Conservation (phyloP, 2,329 filamentous ascomycete species). For the Aspergillus alliaceus region DNA sequence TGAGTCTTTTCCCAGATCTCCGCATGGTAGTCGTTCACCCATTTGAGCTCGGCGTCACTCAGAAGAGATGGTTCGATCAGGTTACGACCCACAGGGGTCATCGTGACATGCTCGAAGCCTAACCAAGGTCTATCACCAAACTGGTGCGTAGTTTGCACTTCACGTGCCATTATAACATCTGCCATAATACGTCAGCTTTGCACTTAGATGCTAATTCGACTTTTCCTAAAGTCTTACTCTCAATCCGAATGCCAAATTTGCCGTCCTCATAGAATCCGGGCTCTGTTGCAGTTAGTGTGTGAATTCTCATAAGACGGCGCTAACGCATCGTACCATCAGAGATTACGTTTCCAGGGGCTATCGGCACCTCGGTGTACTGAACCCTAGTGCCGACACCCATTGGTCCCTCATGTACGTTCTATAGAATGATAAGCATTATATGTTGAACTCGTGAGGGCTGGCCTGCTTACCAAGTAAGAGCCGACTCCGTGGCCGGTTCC, state of each 20-base stretch:
- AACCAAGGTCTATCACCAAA: conserved; percentile 95
- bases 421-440: conserved; percentile 17
- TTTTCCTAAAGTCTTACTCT: conserved; percentile 56
- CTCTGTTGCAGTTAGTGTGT: conserved; percentile 50
- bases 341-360: conserved; percentile 89
- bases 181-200: conserved; percentile 7
- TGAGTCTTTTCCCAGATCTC: conserved; percentile 82
- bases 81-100: conserved; percentile 92
- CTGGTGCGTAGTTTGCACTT: conserved; percentile 79
- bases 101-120: conserved; percentile 94
- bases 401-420: conserved; percentile 94
- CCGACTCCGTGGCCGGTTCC: conserved; percentile 96
- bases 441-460: not conserved
- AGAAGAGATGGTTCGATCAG: conserved; percentile 76
- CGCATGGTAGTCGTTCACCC: conserved; percentile 82
- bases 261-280: conserved; percentile 98
- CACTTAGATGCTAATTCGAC: not conserved
- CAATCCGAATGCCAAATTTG: conserved; percentile 90
- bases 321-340: conserved; percentile 61
- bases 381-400: conserved; percentile 93
- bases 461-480: conserved; percentile 65
- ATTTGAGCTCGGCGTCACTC: conserved; percentile 72
- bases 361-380: conserved; percentile 85
- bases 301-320: not conserved
- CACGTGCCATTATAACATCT: conserved; percentile 84